Evolutionary conservation across 2,329 filamentous ascomycete genomes (phyloP).

Genomic region (Sarocladium oryzae): DNA sequence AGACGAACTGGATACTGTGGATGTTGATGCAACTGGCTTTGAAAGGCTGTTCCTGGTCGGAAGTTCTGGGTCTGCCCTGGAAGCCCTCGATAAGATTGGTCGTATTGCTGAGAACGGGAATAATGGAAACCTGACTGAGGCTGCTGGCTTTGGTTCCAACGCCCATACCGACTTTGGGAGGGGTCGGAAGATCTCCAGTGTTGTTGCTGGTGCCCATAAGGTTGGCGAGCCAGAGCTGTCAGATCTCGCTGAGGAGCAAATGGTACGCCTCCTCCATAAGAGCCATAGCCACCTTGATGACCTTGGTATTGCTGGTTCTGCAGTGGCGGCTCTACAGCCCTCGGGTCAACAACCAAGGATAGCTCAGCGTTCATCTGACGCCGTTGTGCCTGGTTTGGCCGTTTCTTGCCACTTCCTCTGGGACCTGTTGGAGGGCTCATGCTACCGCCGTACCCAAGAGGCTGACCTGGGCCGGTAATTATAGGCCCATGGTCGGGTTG

Average conservation of each 20-base stretch:
- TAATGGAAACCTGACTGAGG: slow-evolving; percentile 12
- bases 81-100: background rate
- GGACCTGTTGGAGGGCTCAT: slow-evolving; percentile 11
- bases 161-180: slow-evolving; percentile 6
- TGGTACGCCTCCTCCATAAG: background rate
- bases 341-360: slow-evolving; percentile 48
- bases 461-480: background rate
- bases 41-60: slow-evolving; percentile 4
- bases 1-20: slow-evolving; percentile 26
- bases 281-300: background rate
- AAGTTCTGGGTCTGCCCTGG: background rate
- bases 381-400: slow-evolving; percentile 57
- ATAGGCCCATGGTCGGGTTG: background rate
- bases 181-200: slow-evolving; percentile 6
- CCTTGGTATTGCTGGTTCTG: slow-evolving; percentile 16
- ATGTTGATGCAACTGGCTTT: slow-evolving; percentile 17
- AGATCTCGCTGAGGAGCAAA: background rate
- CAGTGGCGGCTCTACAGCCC: slow-evolving; percentile 16
- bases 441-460: background rate
- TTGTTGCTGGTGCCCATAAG: slow-evolving; percentile 19
- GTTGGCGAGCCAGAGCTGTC: slow-evolving; percentile 13
- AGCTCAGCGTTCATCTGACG: slow-evolving; percentile 56
- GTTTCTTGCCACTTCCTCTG: slow-evolving; percentile 36
- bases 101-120: background rate
- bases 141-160: slow-evolving; percentile 7